Base-by-base conservation (phyloP, 345 rosid genomes). In the Citropsis articulata region DNA sequence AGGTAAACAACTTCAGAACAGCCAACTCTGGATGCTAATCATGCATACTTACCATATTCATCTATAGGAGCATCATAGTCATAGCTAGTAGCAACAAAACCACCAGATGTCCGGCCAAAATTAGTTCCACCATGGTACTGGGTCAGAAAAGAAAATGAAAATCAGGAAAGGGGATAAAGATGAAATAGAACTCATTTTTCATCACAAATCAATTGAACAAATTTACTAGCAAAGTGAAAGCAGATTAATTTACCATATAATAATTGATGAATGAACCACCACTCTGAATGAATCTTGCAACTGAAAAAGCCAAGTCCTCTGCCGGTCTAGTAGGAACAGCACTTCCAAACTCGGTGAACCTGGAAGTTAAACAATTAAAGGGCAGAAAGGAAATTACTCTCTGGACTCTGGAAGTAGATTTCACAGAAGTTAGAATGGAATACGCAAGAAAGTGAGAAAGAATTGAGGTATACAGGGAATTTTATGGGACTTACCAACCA, bases 121-220 rank as follows among this genome's bases (percentile, higher is more conserved):
- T 96, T 96, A 3, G 98, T 92, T 73, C 99, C 99, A 48, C 99
- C 98, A 55, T 96, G 98, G 77, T 94, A 96, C 99, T 96, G 78
- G 60, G 62, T 14, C 64, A 72, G 59, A 35, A 69, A 60, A 69
- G 9, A 8, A 4, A 53, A 30, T 57, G 1, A 30, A 85, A 67
- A 74, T 33, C 71, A 22, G 35, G 48, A 14, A 30, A 50, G 62
- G 28, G 64, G 56, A 61, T 79, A 61, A 67, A 73, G 61, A 53
- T 53, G 53, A 13, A 33, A 27, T 35, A 36, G n/a, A 14, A 30
- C 4, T 75, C 24, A n/a, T 9, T 14, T 18, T 48, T 61, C 16
- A 55, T 61, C 42, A 59, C 64, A 35, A 69, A 28, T 77, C 21
- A 28, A 31, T 30, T 25, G 61, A 45, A 57, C 19, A 27, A 62